Evolutionary conservation across 805 yeast genomes (phyloP).

Genomic region (Isabelozyma pseudorhagii): DNA sequence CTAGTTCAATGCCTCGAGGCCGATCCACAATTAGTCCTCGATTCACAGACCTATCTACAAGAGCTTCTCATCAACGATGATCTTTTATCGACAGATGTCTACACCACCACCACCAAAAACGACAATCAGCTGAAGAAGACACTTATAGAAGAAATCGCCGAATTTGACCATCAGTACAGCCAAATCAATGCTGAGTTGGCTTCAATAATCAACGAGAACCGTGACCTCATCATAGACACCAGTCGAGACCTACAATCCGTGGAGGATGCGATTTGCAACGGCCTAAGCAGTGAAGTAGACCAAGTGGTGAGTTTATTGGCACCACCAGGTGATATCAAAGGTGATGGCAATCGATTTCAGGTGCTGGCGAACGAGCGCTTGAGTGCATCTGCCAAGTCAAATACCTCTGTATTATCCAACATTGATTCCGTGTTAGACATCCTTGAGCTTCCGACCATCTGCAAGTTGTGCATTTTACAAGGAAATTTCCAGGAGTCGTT

Average conservation of each 20-base stretch:
- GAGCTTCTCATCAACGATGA: constrained; percentile 48
- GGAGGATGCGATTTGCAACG: constrained; percentile 14
- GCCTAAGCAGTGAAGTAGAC: constrained; percentile 10
- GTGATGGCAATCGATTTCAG: constrained; percentile 9
- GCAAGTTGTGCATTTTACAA: constrained; percentile 77
- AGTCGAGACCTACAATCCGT: constrained; percentile 33
- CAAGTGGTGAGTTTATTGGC: background rate
- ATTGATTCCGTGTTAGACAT: constrained; percentile 74
- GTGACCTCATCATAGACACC: constrained; percentile 46
- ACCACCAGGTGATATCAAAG: constrained; percentile 5
- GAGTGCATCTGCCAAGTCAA: constrained; percentile 15
- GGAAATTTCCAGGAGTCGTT: constrained; percentile 90
- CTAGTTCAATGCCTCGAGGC: constrained; percentile 14
- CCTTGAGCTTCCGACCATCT: constrained; percentile 78
- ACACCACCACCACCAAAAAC: constrained; percentile 34
- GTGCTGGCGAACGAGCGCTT: constrained; percentile 20
- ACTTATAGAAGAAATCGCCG: constrained; percentile 70
- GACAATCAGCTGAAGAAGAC: constrained; percentile 22
- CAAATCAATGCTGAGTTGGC: constrained; percentile 45
- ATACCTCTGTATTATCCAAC: constrained; percentile 48
- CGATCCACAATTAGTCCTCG: constrained; percentile 13
- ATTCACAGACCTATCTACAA: constrained; percentile 30
- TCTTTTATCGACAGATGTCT: constrained; percentile 40
- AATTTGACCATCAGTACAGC: constrained; percentile 57
- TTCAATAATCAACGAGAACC: constrained; percentile 32